Conservation (phyloP, 257 asterid genomes). For the Henckelia pumila region DNA sequence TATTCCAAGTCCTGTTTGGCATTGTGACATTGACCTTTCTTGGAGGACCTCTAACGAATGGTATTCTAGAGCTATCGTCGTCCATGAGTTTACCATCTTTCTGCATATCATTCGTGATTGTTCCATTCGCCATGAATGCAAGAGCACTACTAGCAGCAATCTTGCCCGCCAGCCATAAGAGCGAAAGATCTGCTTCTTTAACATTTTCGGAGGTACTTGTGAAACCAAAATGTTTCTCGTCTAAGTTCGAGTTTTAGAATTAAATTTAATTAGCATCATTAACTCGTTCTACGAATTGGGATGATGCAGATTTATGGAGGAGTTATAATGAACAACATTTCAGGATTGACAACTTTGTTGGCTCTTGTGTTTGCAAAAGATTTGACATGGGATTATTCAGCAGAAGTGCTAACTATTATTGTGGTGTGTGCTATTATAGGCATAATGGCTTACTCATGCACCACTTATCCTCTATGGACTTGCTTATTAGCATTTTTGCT, state of each 20-base stretch:
- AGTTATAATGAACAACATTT: constrained; percentile 61
- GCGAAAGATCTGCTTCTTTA: constrained; percentile 50
- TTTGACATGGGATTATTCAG: constrained; percentile 59
- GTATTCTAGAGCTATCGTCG: constrained; percentile 41
- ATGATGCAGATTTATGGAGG: constrained; percentile 51
- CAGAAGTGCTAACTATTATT: constrained; percentile 51
- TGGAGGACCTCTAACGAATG: constrained; percentile 48
- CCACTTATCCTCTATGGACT: constrained; percentile 52
- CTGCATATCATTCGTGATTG: constrained; percentile 53
- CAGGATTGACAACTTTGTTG: constrained; percentile 48
- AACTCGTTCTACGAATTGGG: neutral
- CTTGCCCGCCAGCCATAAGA: constrained; percentile 54
- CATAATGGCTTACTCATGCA: constrained; percentile 35
- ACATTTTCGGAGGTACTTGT: constrained; percentile 64
- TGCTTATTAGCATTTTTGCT: constrained; percentile 47
- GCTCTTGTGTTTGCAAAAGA: constrained; percentile 52
- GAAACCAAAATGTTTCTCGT: neutral
- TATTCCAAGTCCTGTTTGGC: constrained; percentile 45
- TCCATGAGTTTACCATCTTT: constrained; percentile 46
- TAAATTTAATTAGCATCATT: neutral
- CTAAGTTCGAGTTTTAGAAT: neutral
- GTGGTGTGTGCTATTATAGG: constrained; percentile 45
- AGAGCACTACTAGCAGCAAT: constrained; percentile 45
- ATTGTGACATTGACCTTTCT: constrained; percentile 41
- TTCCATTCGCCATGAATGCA: constrained; percentile 53